Base-by-base conservation (phyloP, 805 yeast species). In the Nakazawaea wickerhamii region DNA sequence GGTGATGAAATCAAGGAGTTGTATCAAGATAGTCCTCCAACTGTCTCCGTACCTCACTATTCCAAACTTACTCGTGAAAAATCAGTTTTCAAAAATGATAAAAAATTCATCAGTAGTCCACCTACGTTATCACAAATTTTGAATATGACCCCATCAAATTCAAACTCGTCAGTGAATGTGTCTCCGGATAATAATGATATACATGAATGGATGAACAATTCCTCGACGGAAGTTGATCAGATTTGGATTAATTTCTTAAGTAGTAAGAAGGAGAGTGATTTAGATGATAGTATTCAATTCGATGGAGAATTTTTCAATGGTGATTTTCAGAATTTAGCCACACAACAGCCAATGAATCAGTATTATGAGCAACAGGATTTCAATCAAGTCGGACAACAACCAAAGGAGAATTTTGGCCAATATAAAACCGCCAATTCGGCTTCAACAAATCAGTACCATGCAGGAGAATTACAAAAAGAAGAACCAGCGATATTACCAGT, bases 231-330 rank as follows among this genome's bases (percentile, higher is more conserved):
- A 15, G 36, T 38, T 14, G 46, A 43, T 30, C 22, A 33, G 17
- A 22, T 43, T 8, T 43, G 46, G 46, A 11, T 43, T 7, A 30
- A 23, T 13, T 22, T 43, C 32, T 14, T 43, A 30, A 43, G 34
- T 21, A 35, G 20, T 11, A 43, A 35, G 32, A 38, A 38, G 15
- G 43, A 27, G 18, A 30, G 34, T 14, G 40, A 38, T 30, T 14
- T 43, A 1, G 37, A 36, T 20, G 46, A 38, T 3, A 32, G 15
- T 13, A 28, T 38, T 18, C 8, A n/a, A 6, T 37, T 17, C 20
- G 36, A 21, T n/a, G 14, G 14, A n/a, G 7, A 28, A 28, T n/a
- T n/a, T 28, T 28, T 7, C 7, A 23, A 23, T 23, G 26, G 10
- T 8, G 10, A 23, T 8, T 10, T 23, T 10, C 10, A 23, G 14